phyloP scores from a whole-genome alignment of 2,329 filamentous ascomycete species.

The Laburnicola sp. region DNA sequence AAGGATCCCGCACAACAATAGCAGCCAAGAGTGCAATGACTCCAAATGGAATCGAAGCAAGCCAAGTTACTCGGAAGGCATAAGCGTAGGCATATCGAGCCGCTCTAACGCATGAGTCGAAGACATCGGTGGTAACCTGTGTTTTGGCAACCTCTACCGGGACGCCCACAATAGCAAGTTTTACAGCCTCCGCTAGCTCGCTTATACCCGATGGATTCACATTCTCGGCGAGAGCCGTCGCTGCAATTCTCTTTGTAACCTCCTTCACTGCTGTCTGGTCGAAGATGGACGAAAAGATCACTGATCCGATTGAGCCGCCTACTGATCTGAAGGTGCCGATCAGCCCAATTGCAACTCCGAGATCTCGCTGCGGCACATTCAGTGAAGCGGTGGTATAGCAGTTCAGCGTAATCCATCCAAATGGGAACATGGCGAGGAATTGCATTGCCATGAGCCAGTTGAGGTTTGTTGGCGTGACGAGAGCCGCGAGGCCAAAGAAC shows the following conservation, averaged over 20 bases:
- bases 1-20: conserved; percentile 31
- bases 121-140: conserved; percentile 15
- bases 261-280: conserved; percentile 27
- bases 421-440: conserved; percentile 29
- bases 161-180: conserved; percentile 37
- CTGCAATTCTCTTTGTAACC: conserved; percentile 30
- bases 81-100: conserved; percentile 38
- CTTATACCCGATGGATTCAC: conserved; percentile 21
- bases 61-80: conserved; percentile 30
- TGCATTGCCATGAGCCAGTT: conserved; percentile 26
- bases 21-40: conserved; percentile 22
- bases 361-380: conserved; percentile 24
- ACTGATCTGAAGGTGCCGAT: conserved; percentile 27
- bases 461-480: conserved; percentile 21
- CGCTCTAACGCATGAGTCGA: conserved; percentile 21
- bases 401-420: conserved; percentile 27
- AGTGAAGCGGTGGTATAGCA: conserved; percentile 24
- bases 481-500: conserved; percentile 28
- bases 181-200: conserved; percentile 34
- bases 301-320: conserved; percentile 25
- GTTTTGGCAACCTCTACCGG: conserved; percentile 19
- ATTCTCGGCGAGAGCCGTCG: conserved; percentile 32
- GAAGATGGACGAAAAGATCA: conserved; percentile 27
- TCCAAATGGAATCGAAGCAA: conserved; percentile 31
- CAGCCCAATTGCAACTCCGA: conserved; percentile 24